phyloP scores from a whole-genome alignment of 345 rosid genomes.

The Melaleuca quinquenervia region DNA sequence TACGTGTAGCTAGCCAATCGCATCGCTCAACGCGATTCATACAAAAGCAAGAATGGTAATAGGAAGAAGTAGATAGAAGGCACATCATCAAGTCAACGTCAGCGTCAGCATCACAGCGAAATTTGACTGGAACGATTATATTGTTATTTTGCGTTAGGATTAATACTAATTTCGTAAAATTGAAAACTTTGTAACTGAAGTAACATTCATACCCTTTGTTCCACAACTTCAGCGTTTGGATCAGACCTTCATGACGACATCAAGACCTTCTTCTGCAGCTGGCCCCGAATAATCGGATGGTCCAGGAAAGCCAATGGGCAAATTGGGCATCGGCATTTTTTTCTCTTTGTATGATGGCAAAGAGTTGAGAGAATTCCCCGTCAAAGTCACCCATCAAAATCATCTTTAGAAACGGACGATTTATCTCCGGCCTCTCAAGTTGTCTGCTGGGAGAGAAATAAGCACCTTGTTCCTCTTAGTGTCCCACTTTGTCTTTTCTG shows the following conservation, averaged over 20 bases:
- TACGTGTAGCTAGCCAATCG: too few species aligned
- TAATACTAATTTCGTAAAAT: fast-evolving
- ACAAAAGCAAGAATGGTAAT: background rate
- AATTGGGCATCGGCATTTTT: background rate
- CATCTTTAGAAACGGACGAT: background rate
- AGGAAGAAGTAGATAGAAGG: background rate
- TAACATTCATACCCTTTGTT: fast-evolving
- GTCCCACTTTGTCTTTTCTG: background rate
- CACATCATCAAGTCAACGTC: too few species aligned
- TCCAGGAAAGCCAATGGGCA: background rate
- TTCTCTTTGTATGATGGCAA: too few species aligned
- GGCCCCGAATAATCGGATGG: background rate
- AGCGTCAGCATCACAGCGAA: fast-evolving
- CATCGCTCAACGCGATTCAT: too few species aligned
- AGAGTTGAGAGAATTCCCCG: background rate
- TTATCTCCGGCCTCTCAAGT: background rate
- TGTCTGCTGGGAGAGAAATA: background rate
- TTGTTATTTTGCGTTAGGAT: fast-evolving
- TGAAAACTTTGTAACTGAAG: fast-evolving
- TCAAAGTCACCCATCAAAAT: background rate
- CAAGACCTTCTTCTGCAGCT: background rate
- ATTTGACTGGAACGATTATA: fast-evolving
- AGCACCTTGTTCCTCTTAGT: background rate
- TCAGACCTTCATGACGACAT: background rate
- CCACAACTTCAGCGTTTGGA: background rate